These are phyloP conservation scores for Entomortierella beljakovae DNA, from an alignment of 192 early-diverging fungal species.

Conservation along the genomic window DNA sequence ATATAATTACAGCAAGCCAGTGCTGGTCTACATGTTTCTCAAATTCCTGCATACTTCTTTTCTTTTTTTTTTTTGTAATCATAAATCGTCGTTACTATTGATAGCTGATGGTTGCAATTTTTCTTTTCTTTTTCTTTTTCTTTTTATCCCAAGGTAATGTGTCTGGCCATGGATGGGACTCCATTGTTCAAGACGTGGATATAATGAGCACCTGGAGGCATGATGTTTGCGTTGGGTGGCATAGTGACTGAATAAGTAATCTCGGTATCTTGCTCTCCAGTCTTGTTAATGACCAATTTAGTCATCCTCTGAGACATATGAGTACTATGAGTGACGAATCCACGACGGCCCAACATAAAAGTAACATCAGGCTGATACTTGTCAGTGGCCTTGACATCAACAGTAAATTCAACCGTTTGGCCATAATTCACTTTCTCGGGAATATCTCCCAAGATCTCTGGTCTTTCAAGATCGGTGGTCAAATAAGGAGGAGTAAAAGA, in stretches of 20 bases:
- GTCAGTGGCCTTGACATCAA: conserved; percentile 27
- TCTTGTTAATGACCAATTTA: conserved; percentile 28
- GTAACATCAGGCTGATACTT: conserved; percentile 36
- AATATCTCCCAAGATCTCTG: conserved; percentile 38
- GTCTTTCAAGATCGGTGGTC: conserved; percentile 50
- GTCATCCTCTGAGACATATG: conserved; percentile 63
- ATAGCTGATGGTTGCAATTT: too few species aligned
- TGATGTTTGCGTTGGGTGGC: conserved; percentile 44
- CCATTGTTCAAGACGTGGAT: conserved; percentile 53
- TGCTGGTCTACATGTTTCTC: neutral
- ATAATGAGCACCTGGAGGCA: conserved; percentile 52
- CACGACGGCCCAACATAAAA: conserved; percentile 58
- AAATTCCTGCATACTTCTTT: too few species aligned
- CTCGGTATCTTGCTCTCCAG: conserved; percentile 16
- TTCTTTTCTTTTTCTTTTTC: too few species aligned
- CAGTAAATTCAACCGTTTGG: conserved; percentile 18
- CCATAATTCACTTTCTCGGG: conserved; percentile 31
- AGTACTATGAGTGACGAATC: conserved; percentile 65
- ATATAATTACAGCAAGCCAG: neutral
- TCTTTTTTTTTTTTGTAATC: too few species aligned
- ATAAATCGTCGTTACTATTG: too few species aligned
- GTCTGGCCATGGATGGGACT: conserved; percentile 31
- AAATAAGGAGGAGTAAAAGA: conserved; percentile 64
- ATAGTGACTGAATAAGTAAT: conserved; percentile 28
- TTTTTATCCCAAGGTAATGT: conserved; percentile 21